Evolutionary conservation across 2,329 filamentous ascomycete genomes (phyloP).

Genomic region (Monosporascus sp.): DNA sequence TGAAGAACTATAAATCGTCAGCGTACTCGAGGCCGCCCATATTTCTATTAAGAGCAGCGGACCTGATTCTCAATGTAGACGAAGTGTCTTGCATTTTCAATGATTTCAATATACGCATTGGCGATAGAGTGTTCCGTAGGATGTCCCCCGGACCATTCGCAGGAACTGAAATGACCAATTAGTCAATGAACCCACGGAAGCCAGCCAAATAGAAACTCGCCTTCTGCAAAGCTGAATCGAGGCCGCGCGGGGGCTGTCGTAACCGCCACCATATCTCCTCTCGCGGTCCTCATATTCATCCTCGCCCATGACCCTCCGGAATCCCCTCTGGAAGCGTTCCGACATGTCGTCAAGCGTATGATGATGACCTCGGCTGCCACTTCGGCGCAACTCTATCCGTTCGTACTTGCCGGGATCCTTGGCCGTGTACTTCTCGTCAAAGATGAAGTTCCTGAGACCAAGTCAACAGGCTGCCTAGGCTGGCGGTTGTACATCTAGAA

Average conservation of each 20-base stretch:
- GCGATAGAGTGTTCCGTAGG: conserved; percentile 70
- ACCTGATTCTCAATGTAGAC: conserved; percentile 75
- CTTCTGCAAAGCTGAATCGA: conserved; percentile 49
- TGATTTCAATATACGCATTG: conserved; percentile 75
- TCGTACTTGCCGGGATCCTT: conserved; percentile 48
- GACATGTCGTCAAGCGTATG: conserved; percentile 36
- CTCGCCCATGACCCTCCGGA: conserved; percentile 34
- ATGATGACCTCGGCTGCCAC: conserved; percentile 11
- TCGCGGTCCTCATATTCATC: conserved; percentile 18
- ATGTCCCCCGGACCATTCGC: conserved; percentile 48
- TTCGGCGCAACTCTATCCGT: conserved; percentile 17
- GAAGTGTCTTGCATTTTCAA: conserved; percentile 64
- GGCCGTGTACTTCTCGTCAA: conserved; percentile 67
- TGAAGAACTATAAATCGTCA: conserved; percentile 62
- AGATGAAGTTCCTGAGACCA: conserved; percentile 69
- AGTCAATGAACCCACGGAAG: not conserved
- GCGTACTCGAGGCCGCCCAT: not conserved
- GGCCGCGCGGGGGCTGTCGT: conserved; percentile 12
- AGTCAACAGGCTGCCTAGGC: conserved; percentile 7
- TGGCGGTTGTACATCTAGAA: no score
- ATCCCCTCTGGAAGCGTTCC: conserved; percentile 36
- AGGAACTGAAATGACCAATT: conserved; percentile 31
- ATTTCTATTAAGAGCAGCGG: conserved; percentile 5
- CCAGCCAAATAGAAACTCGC: conserved; percentile 21
- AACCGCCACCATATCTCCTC: not conserved